Evolutionary conservation across 345 rosid genomes (phyloP).

Genomic region (Syzygium aqueum): DNA sequence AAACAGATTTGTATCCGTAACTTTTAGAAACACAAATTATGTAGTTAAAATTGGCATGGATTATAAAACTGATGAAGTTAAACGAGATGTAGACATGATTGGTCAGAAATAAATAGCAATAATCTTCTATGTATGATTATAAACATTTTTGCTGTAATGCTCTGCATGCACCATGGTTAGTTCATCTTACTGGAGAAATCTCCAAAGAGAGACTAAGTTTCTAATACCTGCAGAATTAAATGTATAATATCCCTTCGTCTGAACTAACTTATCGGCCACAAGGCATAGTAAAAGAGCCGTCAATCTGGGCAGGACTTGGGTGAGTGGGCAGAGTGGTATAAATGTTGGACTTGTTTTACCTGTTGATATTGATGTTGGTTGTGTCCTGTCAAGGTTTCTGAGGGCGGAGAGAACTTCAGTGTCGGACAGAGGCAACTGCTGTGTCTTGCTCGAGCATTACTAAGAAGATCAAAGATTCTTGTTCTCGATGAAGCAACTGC

Average conservation of each 20-base stretch:
- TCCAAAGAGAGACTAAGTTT: rapidly evolving
- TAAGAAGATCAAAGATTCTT: conserved; percentile 81
- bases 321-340: not conserved
- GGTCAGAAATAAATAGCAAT: not conserved
- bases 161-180: not conserved
- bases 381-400: conserved; percentile 14
- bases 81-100: not conserved
- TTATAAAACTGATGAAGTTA: not conserved
- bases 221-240: not conserved
- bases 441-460: conserved; percentile 84
- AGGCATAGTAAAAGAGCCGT: not conserved
- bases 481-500: conserved; percentile 98
- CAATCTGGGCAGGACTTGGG: not conserved
- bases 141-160: not conserved
- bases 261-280: not conserved
- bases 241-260: not conserved
- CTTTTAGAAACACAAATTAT: not conserved
- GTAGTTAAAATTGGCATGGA: not conserved
- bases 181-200: not conserved
- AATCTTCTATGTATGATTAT: not conserved
- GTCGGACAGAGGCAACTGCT: conserved; percentile 88
- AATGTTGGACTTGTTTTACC: not conserved
- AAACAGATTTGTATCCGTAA: not conserved
- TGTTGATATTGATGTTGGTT: not conserved
- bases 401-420: conserved; percentile 93